Percentiles rank a stretch among this genome's conserved stretches.
These are phyloP conservation scores for Omphalea diandra DNA, from an alignment of 441 rosid genomes.

Conservation along the genomic window DNA sequence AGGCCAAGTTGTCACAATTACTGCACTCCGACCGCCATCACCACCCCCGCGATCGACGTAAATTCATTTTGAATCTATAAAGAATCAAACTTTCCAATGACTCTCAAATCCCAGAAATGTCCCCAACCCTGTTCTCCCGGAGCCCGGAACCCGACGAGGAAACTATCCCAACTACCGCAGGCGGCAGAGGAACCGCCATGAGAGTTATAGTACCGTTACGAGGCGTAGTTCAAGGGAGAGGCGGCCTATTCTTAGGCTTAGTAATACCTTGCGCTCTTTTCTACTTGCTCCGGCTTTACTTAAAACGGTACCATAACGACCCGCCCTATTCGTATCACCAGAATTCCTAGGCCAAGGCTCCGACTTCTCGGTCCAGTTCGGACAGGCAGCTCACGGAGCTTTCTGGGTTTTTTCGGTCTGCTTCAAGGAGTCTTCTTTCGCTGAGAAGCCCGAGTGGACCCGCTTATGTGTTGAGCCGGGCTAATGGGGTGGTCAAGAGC, in stretches of 20 bases:
- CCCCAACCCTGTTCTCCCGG: slow-evolving; percentile 42
- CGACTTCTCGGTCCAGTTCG: slow-evolving; percentile 38
- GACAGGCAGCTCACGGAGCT: slow-evolving; percentile 50
- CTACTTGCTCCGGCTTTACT: slow-evolving; percentile 81
- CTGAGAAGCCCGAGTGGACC: slow-evolving; percentile 53
- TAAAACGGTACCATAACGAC: slow-evolving; percentile 53
- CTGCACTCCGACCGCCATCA: neutral
- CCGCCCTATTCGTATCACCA: slow-evolving; percentile 23
- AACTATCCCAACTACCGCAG: slow-evolving; percentile 15
- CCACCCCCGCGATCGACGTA: slow-evolving; percentile 5
- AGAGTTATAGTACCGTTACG: slow-evolving; percentile 89
- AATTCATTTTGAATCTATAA: slow-evolving; percentile 5
- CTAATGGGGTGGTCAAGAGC: slow-evolving; percentile 47
- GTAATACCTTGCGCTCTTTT: slow-evolving; percentile 87
- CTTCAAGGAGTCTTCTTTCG: slow-evolving; percentile 42
- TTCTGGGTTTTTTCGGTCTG: slow-evolving; percentile 46
- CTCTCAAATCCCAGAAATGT: slow-evolving; percentile 40
- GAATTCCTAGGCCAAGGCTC: slow-evolving; percentile 26
- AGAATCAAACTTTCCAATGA: slow-evolving; percentile 24
- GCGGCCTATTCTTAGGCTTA: slow-evolving; percentile 80
- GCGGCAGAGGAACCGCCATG: slow-evolving; percentile 74
- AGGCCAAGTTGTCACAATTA: too few relatives aligned
- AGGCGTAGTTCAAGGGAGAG: slow-evolving; percentile 84
- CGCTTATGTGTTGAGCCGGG: slow-evolving; percentile 60
- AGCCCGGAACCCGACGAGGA: slow-evolving; percentile 39